phyloP scores from a whole-genome alignment of 805 yeast species.

The Kuraishia molischiana region DNA sequence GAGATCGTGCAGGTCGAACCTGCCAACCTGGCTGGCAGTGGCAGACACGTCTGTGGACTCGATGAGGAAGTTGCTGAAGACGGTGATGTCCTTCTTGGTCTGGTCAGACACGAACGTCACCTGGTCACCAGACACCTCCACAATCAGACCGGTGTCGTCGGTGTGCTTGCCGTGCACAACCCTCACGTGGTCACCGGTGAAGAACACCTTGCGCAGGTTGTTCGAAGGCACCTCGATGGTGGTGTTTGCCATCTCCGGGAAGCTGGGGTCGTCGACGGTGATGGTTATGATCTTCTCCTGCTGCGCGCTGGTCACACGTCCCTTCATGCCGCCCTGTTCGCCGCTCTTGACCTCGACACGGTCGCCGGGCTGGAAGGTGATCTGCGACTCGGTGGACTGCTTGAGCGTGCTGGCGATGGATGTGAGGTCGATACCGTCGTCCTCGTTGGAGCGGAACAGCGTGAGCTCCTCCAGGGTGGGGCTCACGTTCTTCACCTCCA shows the following conservation, averaged over 20 bases:
- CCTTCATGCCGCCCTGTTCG: conserved; percentile 86
- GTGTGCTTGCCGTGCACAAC: conserved; percentile 84
- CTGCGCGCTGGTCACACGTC: conserved; percentile 62
- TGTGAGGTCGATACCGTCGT: conserved; percentile 80
- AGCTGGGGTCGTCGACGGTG: conserved; percentile 43
- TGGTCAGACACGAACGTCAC: conserved; percentile 88
- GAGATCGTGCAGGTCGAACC: conserved; percentile 80
- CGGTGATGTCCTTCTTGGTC: conserved; percentile 80
- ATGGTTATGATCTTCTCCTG: conserved; percentile 45
- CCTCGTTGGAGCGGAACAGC: conserved; percentile 61
- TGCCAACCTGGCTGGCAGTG: conserved; percentile 59
- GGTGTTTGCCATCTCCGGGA: conserved; percentile 42
- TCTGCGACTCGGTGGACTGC: conserved; percentile 41
- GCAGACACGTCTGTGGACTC: conserved; percentile 82
- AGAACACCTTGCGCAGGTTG: conserved; percentile 76
- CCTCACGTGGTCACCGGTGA: conserved; percentile 91
- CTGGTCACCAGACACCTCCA: conserved; percentile 70
- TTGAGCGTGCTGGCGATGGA: conserved; percentile 83
- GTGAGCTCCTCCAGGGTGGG: conserved; percentile 89
- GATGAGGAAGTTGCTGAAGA: conserved; percentile 83
- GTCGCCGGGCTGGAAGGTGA: conserved; percentile 85
- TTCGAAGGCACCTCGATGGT: conserved; percentile 67
- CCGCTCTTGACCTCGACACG: conserved; percentile 87
- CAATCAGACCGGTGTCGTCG: conserved; percentile 93
- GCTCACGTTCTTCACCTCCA: conserved; percentile 70